Conservation (phyloP, 2,329 filamentous ascomycete genomes). For the Alternaria gaisen region DNA sequence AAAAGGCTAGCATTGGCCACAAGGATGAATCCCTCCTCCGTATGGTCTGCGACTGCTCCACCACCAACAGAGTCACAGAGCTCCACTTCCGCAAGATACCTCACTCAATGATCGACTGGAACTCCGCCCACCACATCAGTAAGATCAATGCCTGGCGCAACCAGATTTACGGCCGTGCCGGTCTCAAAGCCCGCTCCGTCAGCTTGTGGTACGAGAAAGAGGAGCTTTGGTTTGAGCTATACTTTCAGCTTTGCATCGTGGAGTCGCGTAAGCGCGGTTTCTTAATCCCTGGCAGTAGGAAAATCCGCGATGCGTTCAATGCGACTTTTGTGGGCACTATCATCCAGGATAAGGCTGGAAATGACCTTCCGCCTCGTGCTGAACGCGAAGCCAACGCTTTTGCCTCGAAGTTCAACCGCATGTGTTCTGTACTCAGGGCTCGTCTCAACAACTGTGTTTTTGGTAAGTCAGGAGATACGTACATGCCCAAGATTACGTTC, state of each 20-base stretch:
- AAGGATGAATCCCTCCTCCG: constrained; percentile 19
- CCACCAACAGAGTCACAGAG: constrained; percentile 14
- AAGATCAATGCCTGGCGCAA: constrained; percentile 38
- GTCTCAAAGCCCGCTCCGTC: constrained; percentile 25
- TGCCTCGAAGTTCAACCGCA: constrained; percentile 28
- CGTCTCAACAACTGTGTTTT: constrained; percentile 6
- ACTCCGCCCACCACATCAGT: constrained; percentile 22
- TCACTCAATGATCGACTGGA: constrained; percentile 30
- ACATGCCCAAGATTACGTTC: constrained; percentile 18
- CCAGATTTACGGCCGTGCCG: constrained; percentile 34
- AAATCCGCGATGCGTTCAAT: constrained; percentile 27
- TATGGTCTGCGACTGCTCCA: constrained; percentile 24
- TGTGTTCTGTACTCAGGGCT: constrained; percentile 8
- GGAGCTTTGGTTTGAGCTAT: constrained; percentile 30
- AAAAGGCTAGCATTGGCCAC: constrained; percentile 16
- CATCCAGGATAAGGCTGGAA: constrained; percentile 8
- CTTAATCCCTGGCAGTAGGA: constrained; percentile 10
- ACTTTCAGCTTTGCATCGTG: constrained; percentile 25
- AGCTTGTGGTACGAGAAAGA: constrained; percentile 28
- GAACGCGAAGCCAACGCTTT: constrained; percentile 21
- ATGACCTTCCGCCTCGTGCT: constrained; percentile 4
- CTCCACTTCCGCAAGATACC: constrained; percentile 31
- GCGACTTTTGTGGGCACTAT: constrained; percentile 20
- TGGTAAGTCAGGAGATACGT: constrained; percentile 20
- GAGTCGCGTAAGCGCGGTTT: constrained; percentile 20